Conservation (phyloP, 495 filamentous ascomycete species). For the Penicillium malachiteum region DNA sequence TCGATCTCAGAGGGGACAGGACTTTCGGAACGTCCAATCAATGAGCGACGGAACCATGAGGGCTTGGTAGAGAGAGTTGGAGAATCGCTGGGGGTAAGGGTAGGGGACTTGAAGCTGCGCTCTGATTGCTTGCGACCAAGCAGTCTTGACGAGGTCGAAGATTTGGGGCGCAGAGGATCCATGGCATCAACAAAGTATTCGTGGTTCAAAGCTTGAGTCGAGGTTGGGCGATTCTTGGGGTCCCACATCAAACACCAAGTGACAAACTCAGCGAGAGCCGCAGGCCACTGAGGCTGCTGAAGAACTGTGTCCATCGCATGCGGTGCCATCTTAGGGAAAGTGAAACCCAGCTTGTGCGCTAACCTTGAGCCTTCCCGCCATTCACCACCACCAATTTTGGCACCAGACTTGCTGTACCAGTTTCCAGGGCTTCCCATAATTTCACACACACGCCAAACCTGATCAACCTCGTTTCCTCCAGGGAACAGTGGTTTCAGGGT, state of each 20-base stretch:
- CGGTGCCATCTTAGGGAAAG: slow-evolving; percentile 98
- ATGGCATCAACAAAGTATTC: slow-evolving; percentile 96
- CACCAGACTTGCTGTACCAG: slow-evolving; percentile 91
- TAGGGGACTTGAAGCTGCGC: slow-evolving; percentile 56
- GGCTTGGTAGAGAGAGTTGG: slow-evolving; percentile 75
- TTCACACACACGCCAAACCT: slow-evolving; percentile 98
- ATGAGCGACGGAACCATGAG: slow-evolving; percentile 94
- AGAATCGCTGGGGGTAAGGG: slow-evolving; percentile 65
- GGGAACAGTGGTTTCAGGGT: slow-evolving; percentile 97
- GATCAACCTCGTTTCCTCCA: slow-evolving; percentile 96
- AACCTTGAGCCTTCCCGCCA: slow-evolving; percentile 94
- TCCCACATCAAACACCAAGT: slow-evolving; percentile 99
- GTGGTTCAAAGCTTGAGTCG: slow-evolving; percentile 84
- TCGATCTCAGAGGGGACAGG: slow-evolving; percentile 48
- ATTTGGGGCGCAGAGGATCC: slow-evolving; percentile 90
- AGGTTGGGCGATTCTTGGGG: slow-evolving; percentile 91
- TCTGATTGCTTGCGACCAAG: slow-evolving; percentile 88
- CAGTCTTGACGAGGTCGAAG: slow-evolving; percentile 71
- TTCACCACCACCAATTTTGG: slow-evolving; percentile 89
- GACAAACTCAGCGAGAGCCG: slow-evolving; percentile 84
- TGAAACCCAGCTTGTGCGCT: slow-evolving; percentile 95
- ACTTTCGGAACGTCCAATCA: slow-evolving; percentile 69
- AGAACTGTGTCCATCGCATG: slow-evolving; percentile 95
- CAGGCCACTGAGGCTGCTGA: slow-evolving; percentile 86
- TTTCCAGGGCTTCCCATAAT: slow-evolving; percentile 99